These are phyloP conservation scores for Cladosporium cucumerinum DNA, from an alignment of 2,329 filamentous ascomycete genomes.

Conservation along the genomic window DNA sequence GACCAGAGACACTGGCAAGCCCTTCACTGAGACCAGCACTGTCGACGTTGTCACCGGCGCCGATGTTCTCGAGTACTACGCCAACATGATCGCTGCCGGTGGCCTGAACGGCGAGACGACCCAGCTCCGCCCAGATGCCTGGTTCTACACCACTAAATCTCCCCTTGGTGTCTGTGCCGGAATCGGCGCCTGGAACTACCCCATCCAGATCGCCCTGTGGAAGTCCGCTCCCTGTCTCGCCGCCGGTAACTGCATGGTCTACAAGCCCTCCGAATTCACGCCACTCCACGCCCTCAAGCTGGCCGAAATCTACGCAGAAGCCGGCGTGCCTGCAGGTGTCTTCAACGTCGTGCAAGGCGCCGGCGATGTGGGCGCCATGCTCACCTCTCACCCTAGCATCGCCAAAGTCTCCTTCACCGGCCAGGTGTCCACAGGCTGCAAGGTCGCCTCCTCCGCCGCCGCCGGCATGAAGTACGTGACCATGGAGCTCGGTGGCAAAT, in stretches of 20 bases:
- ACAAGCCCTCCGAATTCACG: slow-evolving; percentile 85
- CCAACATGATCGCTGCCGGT: slow-evolving; percentile 71
- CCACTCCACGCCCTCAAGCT: slow-evolving; percentile 76
- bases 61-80: slow-evolving; percentile 84
- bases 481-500: slow-evolving; percentile 89
- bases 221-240: slow-evolving; percentile 83
- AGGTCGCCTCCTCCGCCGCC: slow-evolving; percentile 73
- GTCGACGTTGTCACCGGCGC: slow-evolving; percentile 81
- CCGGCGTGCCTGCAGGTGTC: slow-evolving; percentile 74
- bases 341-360: slow-evolving; percentile 85
- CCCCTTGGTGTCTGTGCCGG: slow-evolving; percentile 79
- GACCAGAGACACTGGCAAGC: slow-evolving; percentile 82
- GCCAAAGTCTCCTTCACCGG: slow-evolving; percentile 89
- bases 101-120: slow-evolving; percentile 78
- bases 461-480: slow-evolving; percentile 85
- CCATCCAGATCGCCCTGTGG: slow-evolving; percentile 86
- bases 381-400: slow-evolving; percentile 68
- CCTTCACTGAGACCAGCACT: slow-evolving; percentile 77
- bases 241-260: slow-evolving; percentile 85
- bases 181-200: slow-evolving; percentile 91
- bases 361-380: slow-evolving; percentile 70
- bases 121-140: slow-evolving; percentile 69
- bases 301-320: slow-evolving; percentile 72
- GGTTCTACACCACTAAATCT: slow-evolving; percentile 79
- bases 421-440: slow-evolving; percentile 77